Base-by-base conservation (phyloP, 345 rosid genomes). In the Brassica juncea region DNA sequence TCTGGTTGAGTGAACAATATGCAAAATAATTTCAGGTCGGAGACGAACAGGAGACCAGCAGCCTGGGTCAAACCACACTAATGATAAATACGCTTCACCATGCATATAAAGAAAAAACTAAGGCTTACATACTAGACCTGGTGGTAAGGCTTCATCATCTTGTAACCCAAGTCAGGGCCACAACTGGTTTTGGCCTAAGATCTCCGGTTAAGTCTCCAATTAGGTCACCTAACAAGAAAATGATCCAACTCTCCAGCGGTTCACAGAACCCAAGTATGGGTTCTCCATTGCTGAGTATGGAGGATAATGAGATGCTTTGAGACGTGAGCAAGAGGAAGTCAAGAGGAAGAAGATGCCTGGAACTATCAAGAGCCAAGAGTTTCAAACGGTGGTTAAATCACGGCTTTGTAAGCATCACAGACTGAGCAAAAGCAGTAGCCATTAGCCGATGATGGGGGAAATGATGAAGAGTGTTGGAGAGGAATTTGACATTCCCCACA, bases 331-430 rank as follows among this genome's bases (percentile, higher is more conserved):
- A 90, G 86, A 86, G 94, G 84, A 94, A 85, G 74, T 23, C 25
- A 23, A 23, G 25, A 23, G 25, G 25, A 23, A 23, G 25, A 90
- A 89, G 61, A 77, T 85, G 1, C 99, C 97, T 1, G 99, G 99
- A 44, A 92, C 91, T 60, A 94, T 97, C 78, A 92, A 92, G 89
- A 94, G 99, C 80, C 99, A 94, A 84, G 99, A 94, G 82, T 89
- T 94, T 34, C 86, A 86, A 70, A 90, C 88, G n/a, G 91, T 86
- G 42, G 88, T 86, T 10, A 91, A 84, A 81, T 59, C 80, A 73
- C 84, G 88, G 88, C 74, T 87, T 66, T 68, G 85, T 78, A 89
- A 87, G 86, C 92, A 91, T 74, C 97, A 92, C 39, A 85, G 99
- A 83, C 87, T 89, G 84, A 89, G 92, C 62, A 94, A 91, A 80